Conservation (phyloP, 2,329 filamentous ascomycete genomes). For the Golovinomyces cichoracearum region DNA sequence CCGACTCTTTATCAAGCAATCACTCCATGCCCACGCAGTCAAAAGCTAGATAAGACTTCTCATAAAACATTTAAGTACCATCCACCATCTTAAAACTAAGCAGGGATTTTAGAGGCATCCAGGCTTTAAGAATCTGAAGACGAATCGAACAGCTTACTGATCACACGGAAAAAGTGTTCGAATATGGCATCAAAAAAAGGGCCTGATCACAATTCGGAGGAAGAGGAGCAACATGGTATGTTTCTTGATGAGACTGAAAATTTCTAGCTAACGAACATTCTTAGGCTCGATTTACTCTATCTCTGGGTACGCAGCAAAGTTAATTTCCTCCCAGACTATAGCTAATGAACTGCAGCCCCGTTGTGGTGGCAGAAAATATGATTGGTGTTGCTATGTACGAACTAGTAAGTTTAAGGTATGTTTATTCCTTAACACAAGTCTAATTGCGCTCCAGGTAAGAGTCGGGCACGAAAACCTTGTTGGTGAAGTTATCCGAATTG, state of each 20-base stretch:
- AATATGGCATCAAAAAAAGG: constrained; percentile 20
- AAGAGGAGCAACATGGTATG: constrained; percentile 31
- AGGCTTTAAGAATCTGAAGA: too few relatives aligned
- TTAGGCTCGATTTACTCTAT: constrained; percentile 42
- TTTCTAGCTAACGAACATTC: constrained; percentile 8
- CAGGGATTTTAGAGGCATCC: too few relatives aligned
- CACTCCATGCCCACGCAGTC: too few relatives aligned
- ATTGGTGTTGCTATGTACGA: constrained; percentile 99
- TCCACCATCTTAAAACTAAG: too few relatives aligned
- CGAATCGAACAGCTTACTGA: too few relatives aligned
- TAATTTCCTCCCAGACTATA: constrained; percentile 5
- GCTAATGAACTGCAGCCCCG: constrained; percentile 33
- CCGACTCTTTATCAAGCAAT: too few relatives aligned
- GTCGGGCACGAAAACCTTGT: constrained; percentile 81
- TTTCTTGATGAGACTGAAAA: constrained; percentile 1
- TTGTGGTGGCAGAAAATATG: constrained; percentile 95
- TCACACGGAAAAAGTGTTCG: too few relatives aligned
- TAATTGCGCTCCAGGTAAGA: constrained; percentile 34
- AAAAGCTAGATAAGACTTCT: too few relatives aligned
- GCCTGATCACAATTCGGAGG: constrained; percentile 18
- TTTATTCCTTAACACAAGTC: neutral
- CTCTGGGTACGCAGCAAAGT: constrained; percentile 24
- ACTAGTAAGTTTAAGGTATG: constrained; percentile 26
- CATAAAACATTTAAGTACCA: too few relatives aligned
- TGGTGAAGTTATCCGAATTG: constrained; percentile 96